These are phyloP conservation scores for Colletotrichum truncatum DNA, from an alignment of 2,329 filamentous ascomycete genomes.

Conservation along the genomic window DNA sequence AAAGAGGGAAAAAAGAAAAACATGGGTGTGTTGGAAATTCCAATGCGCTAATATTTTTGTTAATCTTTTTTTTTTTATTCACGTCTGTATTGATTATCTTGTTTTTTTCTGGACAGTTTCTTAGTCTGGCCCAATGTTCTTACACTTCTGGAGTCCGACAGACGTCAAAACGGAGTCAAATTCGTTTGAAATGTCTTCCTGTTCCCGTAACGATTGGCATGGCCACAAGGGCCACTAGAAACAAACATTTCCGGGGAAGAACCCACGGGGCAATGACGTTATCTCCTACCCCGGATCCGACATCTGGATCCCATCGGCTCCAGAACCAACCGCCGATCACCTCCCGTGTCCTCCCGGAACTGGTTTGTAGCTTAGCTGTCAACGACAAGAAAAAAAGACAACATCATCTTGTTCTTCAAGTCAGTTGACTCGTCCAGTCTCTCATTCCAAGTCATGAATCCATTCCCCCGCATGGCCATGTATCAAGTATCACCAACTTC, in stretches of 20 bases:
- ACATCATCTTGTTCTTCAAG: background rate
- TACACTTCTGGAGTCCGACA: constrained; percentile 1
- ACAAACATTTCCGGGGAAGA: constrained; percentile 2
- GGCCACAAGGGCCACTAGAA: background rate
- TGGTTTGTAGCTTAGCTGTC: too few relatives aligned
- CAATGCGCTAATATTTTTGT: constrained; percentile 1
- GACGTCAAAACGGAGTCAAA: constrained; percentile 24
- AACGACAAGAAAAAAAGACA: too few relatives aligned
- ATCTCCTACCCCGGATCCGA: constrained; percentile 27
- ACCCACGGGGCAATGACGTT: constrained; percentile 25
- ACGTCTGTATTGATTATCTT: background rate
- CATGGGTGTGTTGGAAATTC: background rate
- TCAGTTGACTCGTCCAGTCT: constrained; percentile 10
- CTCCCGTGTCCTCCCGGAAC: background rate
- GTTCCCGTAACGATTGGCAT: constrained; percentile 19
- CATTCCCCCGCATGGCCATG: background rate
- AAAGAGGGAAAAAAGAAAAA: constrained; percentile 3
- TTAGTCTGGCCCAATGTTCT: background rate
- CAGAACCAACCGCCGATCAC: constrained; percentile 14
- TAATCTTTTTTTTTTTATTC: background rate
- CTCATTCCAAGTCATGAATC: background rate
- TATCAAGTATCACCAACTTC: background rate
- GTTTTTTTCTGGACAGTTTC: background rate
- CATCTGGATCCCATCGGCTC: constrained; percentile 7
- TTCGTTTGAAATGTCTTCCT: constrained; percentile 3